Percentiles rank a stretch among this genome's conserved stretches.
phyloP scores from a whole-genome alignment of 176 grass and related monocot genomes.

The Elymus sibiricus region DNA sequence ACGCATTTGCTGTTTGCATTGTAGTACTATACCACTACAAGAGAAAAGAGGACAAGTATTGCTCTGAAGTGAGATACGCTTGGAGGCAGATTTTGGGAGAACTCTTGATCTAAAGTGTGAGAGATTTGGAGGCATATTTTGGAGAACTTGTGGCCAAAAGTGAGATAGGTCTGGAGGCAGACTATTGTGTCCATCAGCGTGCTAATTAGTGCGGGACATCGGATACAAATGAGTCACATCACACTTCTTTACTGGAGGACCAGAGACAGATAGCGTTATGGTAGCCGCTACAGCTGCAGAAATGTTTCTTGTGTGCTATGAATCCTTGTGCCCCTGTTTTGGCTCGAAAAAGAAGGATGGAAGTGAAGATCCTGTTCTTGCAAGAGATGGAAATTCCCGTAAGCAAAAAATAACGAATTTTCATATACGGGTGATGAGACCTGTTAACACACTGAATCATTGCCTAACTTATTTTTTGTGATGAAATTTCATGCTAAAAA shows the following conservation, averaged over 20 bases:
- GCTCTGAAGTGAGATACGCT: background rate
- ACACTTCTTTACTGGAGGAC: constrained; percentile 11
- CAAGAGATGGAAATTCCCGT: constrained; percentile 51
- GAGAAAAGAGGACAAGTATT: background rate
- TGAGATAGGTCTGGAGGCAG: background rate
- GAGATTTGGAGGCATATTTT: background rate
- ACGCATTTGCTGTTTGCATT: background rate
- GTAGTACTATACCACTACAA: constrained; percentile 4
- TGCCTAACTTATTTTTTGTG: background rate
- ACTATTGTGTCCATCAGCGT: constrained; percentile 6
- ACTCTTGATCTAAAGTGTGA: background rate
- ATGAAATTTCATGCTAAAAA: constrained; percentile 15
- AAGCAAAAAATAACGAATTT: constrained; percentile 21
- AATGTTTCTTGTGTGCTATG: constrained; percentile 65
- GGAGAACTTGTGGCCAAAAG: background rate
- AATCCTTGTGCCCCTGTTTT: constrained; percentile 72
- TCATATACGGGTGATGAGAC: background rate
- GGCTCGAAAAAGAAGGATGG: constrained; percentile 53
- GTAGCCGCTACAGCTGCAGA: constrained; percentile 48
- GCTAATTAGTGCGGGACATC: constrained; percentile 16
- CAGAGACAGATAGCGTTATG: constrained; percentile 34
- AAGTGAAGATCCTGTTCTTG: constrained; percentile 66
- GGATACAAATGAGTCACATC: constrained; percentile 29
- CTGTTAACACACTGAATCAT: background rate
- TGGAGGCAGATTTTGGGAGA: background rate